phyloP scores from a whole-genome alignment of 2,329 filamentous ascomycete species.

The Fusarium guadeloupense region DNA sequence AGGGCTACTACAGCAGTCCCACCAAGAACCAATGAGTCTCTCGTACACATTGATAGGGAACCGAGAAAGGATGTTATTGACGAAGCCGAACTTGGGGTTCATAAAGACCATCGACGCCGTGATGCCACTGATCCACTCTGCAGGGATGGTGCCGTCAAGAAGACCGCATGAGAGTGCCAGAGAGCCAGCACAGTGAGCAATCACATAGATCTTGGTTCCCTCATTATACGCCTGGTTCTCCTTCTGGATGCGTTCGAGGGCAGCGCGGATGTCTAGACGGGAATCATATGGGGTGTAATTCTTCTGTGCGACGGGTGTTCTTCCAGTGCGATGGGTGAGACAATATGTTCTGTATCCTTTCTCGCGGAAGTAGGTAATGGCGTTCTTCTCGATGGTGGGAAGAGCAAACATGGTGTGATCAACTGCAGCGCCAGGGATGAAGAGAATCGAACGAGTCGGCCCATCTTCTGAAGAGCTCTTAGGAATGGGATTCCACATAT shows the following conservation, averaged over 20 bases:
- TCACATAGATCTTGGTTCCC: conserved; percentile 57
- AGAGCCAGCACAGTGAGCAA: conserved; percentile 71
- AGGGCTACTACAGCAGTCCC: conserved; percentile 31
- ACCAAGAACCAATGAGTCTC: conserved; percentile 24
- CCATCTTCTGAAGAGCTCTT: conserved; percentile 40
- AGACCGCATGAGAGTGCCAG: conserved; percentile 66
- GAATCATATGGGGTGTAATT: conserved; percentile 68
- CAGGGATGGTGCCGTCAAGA: conserved; percentile 68
- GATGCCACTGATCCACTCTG: conserved; percentile 65
- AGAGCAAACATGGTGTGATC: conserved; percentile 71
- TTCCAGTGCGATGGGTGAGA: conserved; percentile 66
- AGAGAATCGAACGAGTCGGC: conserved; percentile 53
- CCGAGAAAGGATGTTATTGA: conserved; percentile 19
- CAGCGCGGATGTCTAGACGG: conserved; percentile 66
- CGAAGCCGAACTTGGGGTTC: conserved; percentile 56
- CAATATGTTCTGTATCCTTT: conserved; percentile 69
- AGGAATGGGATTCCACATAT: conserved; percentile 63
- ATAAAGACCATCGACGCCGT: conserved; percentile 70
- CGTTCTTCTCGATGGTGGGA: conserved; percentile 69
- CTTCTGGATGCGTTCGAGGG: conserved; percentile 61
- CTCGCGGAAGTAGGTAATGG: conserved; percentile 69
- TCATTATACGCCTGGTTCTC: conserved; percentile 39
- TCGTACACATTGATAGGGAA: conserved; percentile 21
- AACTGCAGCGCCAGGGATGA: conserved; percentile 71
- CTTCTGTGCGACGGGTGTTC: conserved; percentile 60